Percentiles rank a stretch among this genome's conserved stretches.
Conservation (phyloP, 768 basidiomycete genomes). For the Boletus subcaerulescens region DNA sequence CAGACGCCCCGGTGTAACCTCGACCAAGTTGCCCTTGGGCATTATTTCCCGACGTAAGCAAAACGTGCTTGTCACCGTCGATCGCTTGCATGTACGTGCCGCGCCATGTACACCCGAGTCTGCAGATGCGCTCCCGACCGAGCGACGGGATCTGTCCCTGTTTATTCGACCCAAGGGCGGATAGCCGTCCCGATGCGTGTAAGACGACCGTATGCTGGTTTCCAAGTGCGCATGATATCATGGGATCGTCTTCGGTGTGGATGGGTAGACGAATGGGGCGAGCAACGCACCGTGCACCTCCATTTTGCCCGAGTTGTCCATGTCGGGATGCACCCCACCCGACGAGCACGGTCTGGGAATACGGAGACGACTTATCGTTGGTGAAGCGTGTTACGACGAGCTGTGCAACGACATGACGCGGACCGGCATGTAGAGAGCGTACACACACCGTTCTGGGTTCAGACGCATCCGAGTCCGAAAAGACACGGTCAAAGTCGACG, state of each 20-base stretch:
- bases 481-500: slow-evolving; percentile 14
- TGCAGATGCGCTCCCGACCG: slow-evolving; percentile 23
- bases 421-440: slow-evolving; percentile 55
- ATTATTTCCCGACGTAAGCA: slow-evolving; percentile 54
- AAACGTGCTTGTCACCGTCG: slow-evolving; percentile 17
- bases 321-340: slow-evolving; percentile 89
- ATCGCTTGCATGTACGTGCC: slow-evolving; percentile 55
- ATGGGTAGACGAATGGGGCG: slow-evolving; percentile 36
- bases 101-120: slow-evolving; percentile 74
- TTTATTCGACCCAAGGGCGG: slow-evolving; percentile 64
- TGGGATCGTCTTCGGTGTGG: slow-evolving; percentile 27
- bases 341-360: slow-evolving; percentile 35
- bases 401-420: slow-evolving; percentile 64
- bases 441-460: slow-evolving; percentile 32
- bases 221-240: slow-evolving; percentile 41
- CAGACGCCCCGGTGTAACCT: background rate
- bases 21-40: slow-evolving; percentile 67
- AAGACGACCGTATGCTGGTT: slow-evolving; percentile 52
- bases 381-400: slow-evolving; percentile 31
- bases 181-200: slow-evolving; percentile 44
- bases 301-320: slow-evolving; percentile 67
- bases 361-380: slow-evolving; percentile 17
- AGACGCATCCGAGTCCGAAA: slow-evolving; percentile 29
- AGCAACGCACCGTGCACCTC: slow-evolving; percentile 3
- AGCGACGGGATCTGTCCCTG: slow-evolving; percentile 62